Evolutionary conservation across 257 asterid species (phyloP), one percentile per base, ranked within the genome.

Genomic region (Solanum raphanifolium): DNA sequence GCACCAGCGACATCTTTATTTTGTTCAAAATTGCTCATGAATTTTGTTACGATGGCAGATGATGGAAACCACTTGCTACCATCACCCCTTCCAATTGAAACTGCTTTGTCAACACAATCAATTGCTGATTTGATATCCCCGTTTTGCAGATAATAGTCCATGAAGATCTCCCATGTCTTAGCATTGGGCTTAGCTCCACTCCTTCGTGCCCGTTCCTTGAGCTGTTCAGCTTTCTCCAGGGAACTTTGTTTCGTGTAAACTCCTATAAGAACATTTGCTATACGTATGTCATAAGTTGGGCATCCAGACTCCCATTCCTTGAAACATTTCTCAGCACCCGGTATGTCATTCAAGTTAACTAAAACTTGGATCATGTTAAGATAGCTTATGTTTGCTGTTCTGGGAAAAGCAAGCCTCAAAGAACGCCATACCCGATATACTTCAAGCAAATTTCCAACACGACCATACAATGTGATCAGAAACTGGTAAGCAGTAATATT

Each of bases 321-420:
- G 91, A 92, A 96, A 90, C 98, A 97, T 90, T 95, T 95, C 93
- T 95, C 99, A 6, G 99, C 99, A 88, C 98, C 99, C 7, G 99
- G 98, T 86, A 96, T 69, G 91, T 97, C 99, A 72, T 97, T 91
- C 90, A 95, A 89, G 69, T 93, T 95, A 72, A 96, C 96, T 91
- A 97, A 87, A 76, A 92, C 95, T 65, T 93, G 98, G 72, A 95
- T 97, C 99, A 97, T 94, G 90, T 97, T 96, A 83, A 97, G 93
- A 91, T 95, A 97, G 90, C 98, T 97, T 46, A 93, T 55, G 55
- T 95, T 96, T 58, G 98, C 94, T 12, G 99, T 95, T 92, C 91
- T 94, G 21, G 91, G 94, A 88, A 95, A 95, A 62, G 99, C 99
- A 82, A 97, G 92, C 93, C 93, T 95, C 91, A 97, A 81, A 13